phyloP scores from a whole-genome alignment of 306 rosid genomes.

The Sesbania bispinosa region DNA sequence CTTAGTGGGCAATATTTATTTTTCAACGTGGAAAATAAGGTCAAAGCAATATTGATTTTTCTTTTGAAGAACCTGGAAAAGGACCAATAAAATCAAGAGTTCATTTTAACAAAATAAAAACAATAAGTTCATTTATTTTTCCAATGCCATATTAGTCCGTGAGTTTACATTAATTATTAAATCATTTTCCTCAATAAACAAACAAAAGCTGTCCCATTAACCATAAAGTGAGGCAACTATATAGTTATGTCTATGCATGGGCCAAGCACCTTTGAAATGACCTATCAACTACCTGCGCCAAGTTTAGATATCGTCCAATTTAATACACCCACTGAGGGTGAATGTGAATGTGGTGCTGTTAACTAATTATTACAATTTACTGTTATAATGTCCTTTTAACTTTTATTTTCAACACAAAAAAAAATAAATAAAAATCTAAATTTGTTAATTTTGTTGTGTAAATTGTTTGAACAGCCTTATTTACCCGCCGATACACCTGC shows the following conservation, averaged over 20 bases:
- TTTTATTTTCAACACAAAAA: background rate
- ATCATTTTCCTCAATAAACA: background rate
- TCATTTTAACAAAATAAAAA: background rate
- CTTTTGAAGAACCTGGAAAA: background rate
- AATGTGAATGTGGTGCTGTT: background rate
- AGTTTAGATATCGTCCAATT: background rate
- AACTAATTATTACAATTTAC: background rate
- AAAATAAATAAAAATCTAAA: background rate
- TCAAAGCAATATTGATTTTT: background rate
- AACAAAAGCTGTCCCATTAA: background rate
- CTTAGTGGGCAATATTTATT: no score
- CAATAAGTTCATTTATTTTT: background rate
- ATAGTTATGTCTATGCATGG: constrained; percentile 5
- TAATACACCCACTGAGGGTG: background rate
- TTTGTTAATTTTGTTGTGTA: background rate
- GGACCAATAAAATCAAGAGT: background rate
- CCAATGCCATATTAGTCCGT: background rate
- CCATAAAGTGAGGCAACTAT: background rate
- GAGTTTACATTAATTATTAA: background rate
- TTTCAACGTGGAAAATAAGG: background rate
- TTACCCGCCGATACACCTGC: constrained; percentile 82
- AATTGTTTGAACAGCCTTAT: constrained; percentile 66
- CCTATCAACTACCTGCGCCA: constrained; percentile 14
- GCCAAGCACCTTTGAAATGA: constrained; percentile 8
- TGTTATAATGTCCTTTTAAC: background rate